Conservation (phyloP, 129 eudicot genomes). For the Gnaphalium uliginosum region DNA sequence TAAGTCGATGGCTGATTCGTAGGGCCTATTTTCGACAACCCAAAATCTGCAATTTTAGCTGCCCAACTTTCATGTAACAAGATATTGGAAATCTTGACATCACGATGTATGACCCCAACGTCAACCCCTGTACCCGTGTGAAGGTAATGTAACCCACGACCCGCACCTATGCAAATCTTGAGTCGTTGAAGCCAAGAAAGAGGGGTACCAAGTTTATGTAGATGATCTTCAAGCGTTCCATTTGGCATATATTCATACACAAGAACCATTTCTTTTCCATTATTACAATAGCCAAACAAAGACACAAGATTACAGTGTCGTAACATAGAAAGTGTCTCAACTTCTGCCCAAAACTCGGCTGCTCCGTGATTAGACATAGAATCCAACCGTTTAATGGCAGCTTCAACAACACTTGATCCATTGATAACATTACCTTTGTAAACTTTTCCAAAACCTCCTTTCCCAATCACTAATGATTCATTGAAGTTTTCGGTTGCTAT, state of each 20-base stretch:
- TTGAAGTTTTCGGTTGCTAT: not conserved
- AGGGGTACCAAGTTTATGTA: not conserved
- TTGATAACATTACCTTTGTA: not conserved
- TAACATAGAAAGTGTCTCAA: not conserved
- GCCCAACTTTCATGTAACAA: slow-evolving; percentile 3
- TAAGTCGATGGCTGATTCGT: slow-evolving; percentile 21
- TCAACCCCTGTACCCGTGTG: slow-evolving; percentile 12
- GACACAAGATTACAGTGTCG: slow-evolving; percentile 11
- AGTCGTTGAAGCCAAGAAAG: slow-evolving; percentile 13
- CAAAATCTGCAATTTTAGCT: slow-evolving; percentile 3
- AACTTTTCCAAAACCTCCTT: slow-evolving; percentile 11
- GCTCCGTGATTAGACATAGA: not conserved
- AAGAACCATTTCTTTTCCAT: not conserved
- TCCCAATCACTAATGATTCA: slow-evolving; percentile 7
- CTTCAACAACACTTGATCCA: not conserved
- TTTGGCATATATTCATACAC: slow-evolving; percentile 5
- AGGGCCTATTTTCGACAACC: slow-evolving; percentile 12
- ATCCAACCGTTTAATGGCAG: slow-evolving; percentile 17
- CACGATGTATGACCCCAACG: slow-evolving; percentile 3
- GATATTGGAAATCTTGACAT: slow-evolving; percentile 11
- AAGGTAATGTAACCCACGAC: slow-evolving; percentile 12
- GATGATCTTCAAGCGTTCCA: slow-evolving; percentile 22
- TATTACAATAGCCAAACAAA: slow-evolving; percentile 14
- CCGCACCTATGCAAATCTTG: slow-evolving; percentile 16
- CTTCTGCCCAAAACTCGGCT: slow-evolving; percentile 1